Conservation (phyloP, 1,284 basidiomycete species). For the Fomes fomentarius region DNA sequence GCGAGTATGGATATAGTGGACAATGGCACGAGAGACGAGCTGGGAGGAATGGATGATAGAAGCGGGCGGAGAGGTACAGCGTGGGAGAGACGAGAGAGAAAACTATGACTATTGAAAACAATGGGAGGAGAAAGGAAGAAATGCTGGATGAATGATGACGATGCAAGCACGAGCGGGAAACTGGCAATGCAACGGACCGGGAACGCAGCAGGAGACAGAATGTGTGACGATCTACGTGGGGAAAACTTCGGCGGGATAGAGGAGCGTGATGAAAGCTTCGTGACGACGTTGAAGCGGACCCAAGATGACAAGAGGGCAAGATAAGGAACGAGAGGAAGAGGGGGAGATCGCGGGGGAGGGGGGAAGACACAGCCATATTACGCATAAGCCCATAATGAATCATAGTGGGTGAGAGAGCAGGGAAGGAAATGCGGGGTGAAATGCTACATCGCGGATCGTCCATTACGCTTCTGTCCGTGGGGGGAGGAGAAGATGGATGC, state of each 20-base stretch:
- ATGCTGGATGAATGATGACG: conserved; percentile 18
- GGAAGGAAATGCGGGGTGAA: conserved; percentile 2
- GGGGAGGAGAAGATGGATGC: conserved; percentile 10
- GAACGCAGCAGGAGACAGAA: conserved; percentile 18
- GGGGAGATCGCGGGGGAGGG: conserved; percentile 2
- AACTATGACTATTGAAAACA: conserved; percentile 4
- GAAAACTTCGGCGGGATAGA: conserved; percentile 18
- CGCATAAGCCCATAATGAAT: conserved; percentile 22
- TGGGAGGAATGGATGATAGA: conserved; percentile 8
- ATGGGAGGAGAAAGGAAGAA: conserved; percentile 11
- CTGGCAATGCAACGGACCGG: conserved; percentile 21
- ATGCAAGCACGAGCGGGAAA: conserved; percentile 20
- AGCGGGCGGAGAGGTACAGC: conserved; percentile 18
- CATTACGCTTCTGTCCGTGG: conserved; percentile 24
- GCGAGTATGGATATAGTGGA: conserved; percentile 27
- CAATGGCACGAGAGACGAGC: conserved; percentile 13
- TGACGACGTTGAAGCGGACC: conserved; percentile 15
- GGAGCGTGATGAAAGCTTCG: conserved; percentile 18
- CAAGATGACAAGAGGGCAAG: conserved; percentile 9
- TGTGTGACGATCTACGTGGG: conserved; percentile 24
- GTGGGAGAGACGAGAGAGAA: conserved; percentile 9
- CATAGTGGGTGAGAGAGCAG: conserved; percentile 12
- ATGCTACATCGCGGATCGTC: conserved; percentile 28
- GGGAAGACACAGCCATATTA: conserved; percentile 18
- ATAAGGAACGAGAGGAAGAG: not conserved